Evolutionary conservation across 768 basidiomycete species (phyloP).

Genomic region (Phanerochaete carnosa): DNA sequence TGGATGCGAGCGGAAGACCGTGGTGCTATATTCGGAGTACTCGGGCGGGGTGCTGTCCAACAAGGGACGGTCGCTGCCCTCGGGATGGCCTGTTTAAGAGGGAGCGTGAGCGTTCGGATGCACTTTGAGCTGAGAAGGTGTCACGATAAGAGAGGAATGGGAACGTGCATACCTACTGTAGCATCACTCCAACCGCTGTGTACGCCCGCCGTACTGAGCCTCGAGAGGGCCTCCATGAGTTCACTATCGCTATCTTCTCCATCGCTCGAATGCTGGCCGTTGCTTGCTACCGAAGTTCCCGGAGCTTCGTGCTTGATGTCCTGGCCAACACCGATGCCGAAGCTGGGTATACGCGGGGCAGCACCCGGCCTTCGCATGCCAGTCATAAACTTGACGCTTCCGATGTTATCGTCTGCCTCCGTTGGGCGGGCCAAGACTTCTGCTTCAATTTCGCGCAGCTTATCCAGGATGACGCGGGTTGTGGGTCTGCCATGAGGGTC

Average conservation of each 20-base stretch:
- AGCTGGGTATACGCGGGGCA: constrained; percentile 82
- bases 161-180: constrained; percentile 33
- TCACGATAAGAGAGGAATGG: constrained; percentile 4
- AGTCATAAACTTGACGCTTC: constrained; percentile 81
- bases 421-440: constrained; percentile 70
- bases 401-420: constrained; percentile 73
- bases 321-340: constrained; percentile 68
- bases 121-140: constrained; percentile 12
- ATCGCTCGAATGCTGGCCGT: constrained; percentile 30
- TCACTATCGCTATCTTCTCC: constrained; percentile 67
- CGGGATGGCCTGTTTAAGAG: constrained; percentile 28
- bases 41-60: constrained; percentile 41
- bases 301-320: constrained; percentile 41
- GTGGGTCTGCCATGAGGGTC: constrained; percentile 70
- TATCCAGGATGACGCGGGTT: constrained; percentile 75
- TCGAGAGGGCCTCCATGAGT: constrained; percentile 56
- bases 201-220: constrained; percentile 49
- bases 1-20: constrained; percentile 55
- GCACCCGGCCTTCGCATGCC: constrained; percentile 51
- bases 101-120: neutral
- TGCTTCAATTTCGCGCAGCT: constrained; percentile 76
- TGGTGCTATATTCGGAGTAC: constrained; percentile 65
- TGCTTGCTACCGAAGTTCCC: constrained; percentile 33
- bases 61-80: constrained; percentile 53
- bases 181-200: constrained; percentile 44